A percentile compares a stretch with the other conserved stretches of the same genome.
These are phyloP conservation scores for Quercus tomentella DNA, from an alignment of 331 rosid species.

Conservation along the genomic window DNA sequence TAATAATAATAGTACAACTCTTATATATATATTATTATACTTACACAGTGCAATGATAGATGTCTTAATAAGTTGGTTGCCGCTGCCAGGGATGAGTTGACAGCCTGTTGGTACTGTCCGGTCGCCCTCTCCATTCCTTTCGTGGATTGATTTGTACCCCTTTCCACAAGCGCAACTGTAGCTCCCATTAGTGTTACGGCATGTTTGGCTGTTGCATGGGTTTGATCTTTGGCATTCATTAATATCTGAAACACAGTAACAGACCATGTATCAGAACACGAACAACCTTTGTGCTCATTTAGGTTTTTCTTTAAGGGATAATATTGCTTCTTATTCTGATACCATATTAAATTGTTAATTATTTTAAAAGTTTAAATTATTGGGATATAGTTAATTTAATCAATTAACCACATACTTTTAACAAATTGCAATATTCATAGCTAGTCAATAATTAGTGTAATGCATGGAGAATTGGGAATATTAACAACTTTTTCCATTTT, in stretches of 20 bases:
- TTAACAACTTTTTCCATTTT: too few relatives aligned
- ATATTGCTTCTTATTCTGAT: accelerated
- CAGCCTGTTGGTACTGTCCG: accelerated
- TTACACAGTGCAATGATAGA: too few relatives aligned
- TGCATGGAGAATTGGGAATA: too few relatives aligned
- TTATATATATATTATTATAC: too few relatives aligned
- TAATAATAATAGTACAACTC: too few relatives aligned
- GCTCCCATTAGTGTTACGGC: accelerated
- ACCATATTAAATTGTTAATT: accelerated
- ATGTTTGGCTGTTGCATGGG: neutral
- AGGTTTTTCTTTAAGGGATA: too few relatives aligned
- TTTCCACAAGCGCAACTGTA: accelerated
- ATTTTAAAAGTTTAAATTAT: accelerated
- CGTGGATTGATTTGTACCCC: accelerated
- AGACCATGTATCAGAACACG: neutral
- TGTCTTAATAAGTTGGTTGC: too few relatives aligned
- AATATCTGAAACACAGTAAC: neutral
- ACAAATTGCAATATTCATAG: too few relatives aligned
- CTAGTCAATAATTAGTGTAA: too few relatives aligned
- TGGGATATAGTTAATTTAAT: accelerated
- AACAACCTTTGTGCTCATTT: too few relatives aligned
- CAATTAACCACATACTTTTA: accelerated
- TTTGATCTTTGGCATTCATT: accelerated
- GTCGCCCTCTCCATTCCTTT: too few relatives aligned
- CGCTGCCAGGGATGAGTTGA: accelerated